Base-by-base conservation (phyloP, 371 early-diverging fungal genomes). In the Hamiltosporidium magnivora region DNA sequence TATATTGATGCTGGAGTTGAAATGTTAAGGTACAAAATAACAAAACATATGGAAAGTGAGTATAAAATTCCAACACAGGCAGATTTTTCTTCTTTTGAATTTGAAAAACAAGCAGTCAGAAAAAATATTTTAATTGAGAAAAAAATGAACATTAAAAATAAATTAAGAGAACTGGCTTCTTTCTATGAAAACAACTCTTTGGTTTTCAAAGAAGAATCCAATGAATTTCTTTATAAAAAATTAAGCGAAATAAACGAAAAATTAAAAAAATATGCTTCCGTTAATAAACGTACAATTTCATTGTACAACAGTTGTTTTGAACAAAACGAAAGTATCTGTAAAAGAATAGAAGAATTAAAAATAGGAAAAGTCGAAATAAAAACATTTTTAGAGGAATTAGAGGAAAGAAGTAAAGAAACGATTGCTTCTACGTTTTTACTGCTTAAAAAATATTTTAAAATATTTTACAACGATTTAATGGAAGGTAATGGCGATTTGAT, bases 321-420 rank as follows among this genome's bases (percentile, higher is more conserved):
- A 12, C 49, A 49, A 12, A 49, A 6, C 3, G 3, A 6, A 46
- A 46, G 11, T 6, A 25, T 25, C 25, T 25, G 25, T 25, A 25
- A 25, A 25, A 25, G 25, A 25, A 25, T 25, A 25, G 25, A 25
- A 25, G 25, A 25, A 25, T 25, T 25, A 25, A 25, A 25, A 25
- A 25, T 25, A 25, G 25, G 25, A 25, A 25, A 25, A 25, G 25
- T 25, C 25, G 25, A 68, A 40, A 79, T 81, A 39, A 42, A 46
- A 25, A 64, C 71, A 0, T 75, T 77, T 72, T 74, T 79, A 56
- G 8, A 12, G 11, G 58, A 65, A 38, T 59, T 81, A 37, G 79
- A 81, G 54, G 37, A 36, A 39, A 77, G 69, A 64, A 81, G 79
- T 71, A 68, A 72, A 44, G 64, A 72, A 25, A 70, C 70, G 8